A percentile compares a stretch with the other conserved stretches of the same genome.
Evolutionary conservation across 495 filamentous ascomycete genomes (phyloP).

Genomic region (Tuber borchii): DNA sequence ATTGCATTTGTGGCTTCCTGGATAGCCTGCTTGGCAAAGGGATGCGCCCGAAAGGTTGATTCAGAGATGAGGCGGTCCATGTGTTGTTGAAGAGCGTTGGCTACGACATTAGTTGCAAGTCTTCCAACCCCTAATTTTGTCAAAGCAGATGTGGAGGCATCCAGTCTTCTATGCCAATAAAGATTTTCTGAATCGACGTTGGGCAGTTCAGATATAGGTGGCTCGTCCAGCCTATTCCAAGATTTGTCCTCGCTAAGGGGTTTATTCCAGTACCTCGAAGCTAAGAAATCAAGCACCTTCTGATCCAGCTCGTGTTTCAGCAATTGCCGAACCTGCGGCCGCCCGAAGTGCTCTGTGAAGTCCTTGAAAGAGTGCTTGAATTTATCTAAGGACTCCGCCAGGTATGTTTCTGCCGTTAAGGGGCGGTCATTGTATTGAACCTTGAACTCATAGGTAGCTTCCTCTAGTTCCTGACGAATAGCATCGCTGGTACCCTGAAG

Average conservation of each 20-base stretch:
- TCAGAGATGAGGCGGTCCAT: conserved; percentile 68
- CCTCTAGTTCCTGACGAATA: conserved; percentile 90
- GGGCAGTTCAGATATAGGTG: conserved; percentile 38
- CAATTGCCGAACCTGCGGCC: conserved; percentile 78
- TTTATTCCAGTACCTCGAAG: conserved; percentile 94
- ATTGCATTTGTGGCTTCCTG: conserved; percentile 80
- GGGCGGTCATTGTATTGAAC: conserved; percentile 98
- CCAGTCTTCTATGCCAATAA: conserved; percentile 91
- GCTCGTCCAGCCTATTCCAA: conserved; percentile 29
- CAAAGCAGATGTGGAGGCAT: conserved; percentile 79
- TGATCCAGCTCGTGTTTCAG: conserved; percentile 91
- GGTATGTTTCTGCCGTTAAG: conserved; percentile 87
- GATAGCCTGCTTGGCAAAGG: conserved; percentile 84
- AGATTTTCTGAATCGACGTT: conserved; percentile 43
- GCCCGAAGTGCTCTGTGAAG: conserved; percentile 82
- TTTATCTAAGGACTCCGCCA: conserved; percentile 85
- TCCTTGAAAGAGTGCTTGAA: conserved; percentile 98
- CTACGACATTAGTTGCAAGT: conserved; percentile 82
- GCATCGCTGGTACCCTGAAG: conserved; percentile 80
- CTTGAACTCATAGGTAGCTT: conserved; percentile 98
- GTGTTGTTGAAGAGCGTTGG: conserved; percentile 76
- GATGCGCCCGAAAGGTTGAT: conserved; percentile 81
- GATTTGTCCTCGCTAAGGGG: conserved; percentile 68
- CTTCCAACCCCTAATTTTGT: conserved; percentile 91
- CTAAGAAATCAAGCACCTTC: conserved; percentile 88